Evolutionary conservation across 257 asterid species (phyloP).

Genomic region (Solanum arcanum): DNA sequence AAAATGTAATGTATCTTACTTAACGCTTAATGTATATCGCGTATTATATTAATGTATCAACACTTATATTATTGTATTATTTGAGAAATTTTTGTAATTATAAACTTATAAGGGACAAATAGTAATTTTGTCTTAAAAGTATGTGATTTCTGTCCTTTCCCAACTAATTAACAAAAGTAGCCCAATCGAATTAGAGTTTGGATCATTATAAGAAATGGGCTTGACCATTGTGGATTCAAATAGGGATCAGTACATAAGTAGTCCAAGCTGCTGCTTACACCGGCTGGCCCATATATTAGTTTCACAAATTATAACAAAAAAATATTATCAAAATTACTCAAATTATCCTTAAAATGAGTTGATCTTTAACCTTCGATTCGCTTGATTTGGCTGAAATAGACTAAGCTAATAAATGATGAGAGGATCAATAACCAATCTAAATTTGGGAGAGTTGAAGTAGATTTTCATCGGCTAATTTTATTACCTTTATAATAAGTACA

Average conservation of each 20-base stretch:
- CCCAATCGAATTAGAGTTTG: neutral
- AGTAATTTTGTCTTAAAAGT: rapidly evolving
- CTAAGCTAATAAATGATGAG: neutral
- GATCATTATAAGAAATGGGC: neutral
- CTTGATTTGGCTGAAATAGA: neutral
- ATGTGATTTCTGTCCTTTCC: too few species aligned
- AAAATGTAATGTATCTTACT: too few species aligned
- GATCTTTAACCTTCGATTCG: too few species aligned
- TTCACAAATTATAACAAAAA: neutral
- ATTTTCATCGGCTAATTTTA: too few species aligned
- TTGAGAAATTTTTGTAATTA: rapidly evolving
- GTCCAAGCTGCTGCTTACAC: neutral
- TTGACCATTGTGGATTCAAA: neutral
- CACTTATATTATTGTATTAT: too few species aligned
- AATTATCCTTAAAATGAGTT: neutral
- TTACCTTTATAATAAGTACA: too few species aligned
- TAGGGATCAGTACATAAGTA: neutral
- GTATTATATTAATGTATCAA: too few species aligned
- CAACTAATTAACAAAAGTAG: neutral
- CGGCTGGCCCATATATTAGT: neutral
- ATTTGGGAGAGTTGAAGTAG: too few species aligned
- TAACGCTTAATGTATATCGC: too few species aligned
- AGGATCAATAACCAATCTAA: neutral
- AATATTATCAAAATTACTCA: too few species aligned
- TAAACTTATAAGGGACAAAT: too few species aligned